A percentile compares a stretch with the other conserved stretches of the same genome.
phyloP scores from a whole-genome alignment of 306 rosid species.

The Coriaria nepalensis region DNA sequence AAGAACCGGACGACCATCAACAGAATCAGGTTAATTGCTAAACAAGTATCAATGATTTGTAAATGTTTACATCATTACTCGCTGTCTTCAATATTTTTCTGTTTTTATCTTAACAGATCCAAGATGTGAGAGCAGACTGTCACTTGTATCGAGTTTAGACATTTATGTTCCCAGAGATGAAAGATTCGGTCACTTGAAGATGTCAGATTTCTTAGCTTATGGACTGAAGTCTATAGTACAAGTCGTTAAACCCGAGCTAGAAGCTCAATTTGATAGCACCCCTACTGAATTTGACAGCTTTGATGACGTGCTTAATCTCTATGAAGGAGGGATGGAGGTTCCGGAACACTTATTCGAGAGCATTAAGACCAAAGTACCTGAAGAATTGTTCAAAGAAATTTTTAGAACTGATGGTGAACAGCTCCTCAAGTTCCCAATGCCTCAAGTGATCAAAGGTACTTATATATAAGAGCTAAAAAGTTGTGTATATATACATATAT shows the following conservation, averaged over 20 bases:
- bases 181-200: slow-evolving; percentile 61
- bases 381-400: slow-evolving; percentile 51
- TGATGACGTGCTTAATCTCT: slow-evolving; percentile 46
- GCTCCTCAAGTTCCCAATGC: slow-evolving; percentile 45
- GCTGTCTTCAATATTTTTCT: neutral
- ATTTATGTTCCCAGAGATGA: slow-evolving; percentile 85
- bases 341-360: slow-evolving; percentile 29
- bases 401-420: slow-evolving; percentile 51
- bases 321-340: slow-evolving; percentile 56
- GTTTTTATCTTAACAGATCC: slow-evolving; percentile 32
- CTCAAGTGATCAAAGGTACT: slow-evolving; percentile 74
- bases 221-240: slow-evolving; percentile 53
- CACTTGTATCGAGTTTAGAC: slow-evolving; percentile 31
- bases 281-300: slow-evolving; percentile 52
- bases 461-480: neutral
- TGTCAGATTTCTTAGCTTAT: slow-evolving; percentile 63
- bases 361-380: slow-evolving; percentile 36
- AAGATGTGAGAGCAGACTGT: slow-evolving; percentile 39
- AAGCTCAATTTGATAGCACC: slow-evolving; percentile 33
- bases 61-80: neutral
- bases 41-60: neutral
- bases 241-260: slow-evolving; percentile 49
- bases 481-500: no score
- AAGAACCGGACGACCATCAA: slow-evolving; percentile 56
- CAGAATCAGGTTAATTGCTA: slow-evolving; percentile 28